Conservation (phyloP, 345 rosid species). For the Sisymbrium altissimum region DNA sequence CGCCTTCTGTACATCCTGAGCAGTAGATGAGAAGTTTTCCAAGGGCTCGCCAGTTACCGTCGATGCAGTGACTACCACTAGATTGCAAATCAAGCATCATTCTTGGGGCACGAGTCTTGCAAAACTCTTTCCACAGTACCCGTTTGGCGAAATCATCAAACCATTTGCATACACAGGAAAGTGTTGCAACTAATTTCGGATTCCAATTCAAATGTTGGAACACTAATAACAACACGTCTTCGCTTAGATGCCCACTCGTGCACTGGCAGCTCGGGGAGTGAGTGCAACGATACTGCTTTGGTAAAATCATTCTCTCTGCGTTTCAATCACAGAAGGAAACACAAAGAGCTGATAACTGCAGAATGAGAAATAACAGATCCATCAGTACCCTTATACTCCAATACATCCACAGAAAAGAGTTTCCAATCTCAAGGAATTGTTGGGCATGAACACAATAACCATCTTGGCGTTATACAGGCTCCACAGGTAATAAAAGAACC, state of each 20-base stretch:
- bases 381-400: background rate
- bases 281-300: conserved; percentile 91
- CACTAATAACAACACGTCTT: conserved; percentile 73
- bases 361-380: background rate
- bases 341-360: conserved; percentile 6
- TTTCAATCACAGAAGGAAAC: conserved; percentile 10
- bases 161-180: conserved; percentile 92
- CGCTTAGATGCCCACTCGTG: conserved; percentile 82
- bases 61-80: conserved; percentile 88
- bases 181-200: conserved; percentile 74
- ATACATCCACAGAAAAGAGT: background rate
- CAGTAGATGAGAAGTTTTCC: conserved; percentile 95
- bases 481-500: background rate
- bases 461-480: background rate
- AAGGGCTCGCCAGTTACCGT: conserved; percentile 96
- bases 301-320: conserved; percentile 50
- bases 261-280: conserved; percentile 93
- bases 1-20: conserved; percentile 74
- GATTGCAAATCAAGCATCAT: conserved; percentile 94
- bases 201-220: conserved; percentile 92
- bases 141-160: conserved; percentile 95
- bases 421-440: background rate
- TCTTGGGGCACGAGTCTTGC: conserved; percentile 86
- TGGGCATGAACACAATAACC: background rate
- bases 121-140: conserved; percentile 94